A percentile compares a stretch with the other conserved stretches of the same genome.
phyloP scores from a whole-genome alignment of 2,329 filamentous ascomycete genomes.

The Chalaropsis ovoidea region DNA sequence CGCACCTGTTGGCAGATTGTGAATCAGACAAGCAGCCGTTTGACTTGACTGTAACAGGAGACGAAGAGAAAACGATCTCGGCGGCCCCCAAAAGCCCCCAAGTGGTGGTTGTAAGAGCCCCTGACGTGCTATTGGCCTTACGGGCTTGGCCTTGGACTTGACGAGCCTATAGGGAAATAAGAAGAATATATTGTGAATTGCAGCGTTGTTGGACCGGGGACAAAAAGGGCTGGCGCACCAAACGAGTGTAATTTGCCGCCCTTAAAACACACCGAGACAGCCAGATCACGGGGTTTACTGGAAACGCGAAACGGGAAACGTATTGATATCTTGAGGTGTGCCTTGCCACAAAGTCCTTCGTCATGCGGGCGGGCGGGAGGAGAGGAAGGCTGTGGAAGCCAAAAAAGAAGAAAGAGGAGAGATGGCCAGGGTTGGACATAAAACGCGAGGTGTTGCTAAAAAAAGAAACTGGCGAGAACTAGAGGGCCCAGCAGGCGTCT shows the following conservation, averaged over 20 bases:
- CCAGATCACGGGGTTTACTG: no score
- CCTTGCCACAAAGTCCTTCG: no score
- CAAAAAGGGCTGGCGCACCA: neutral
- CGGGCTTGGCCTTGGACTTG: neutral
- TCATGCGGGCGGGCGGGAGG: no score
- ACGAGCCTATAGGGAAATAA: neutral
- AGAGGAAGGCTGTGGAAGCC: no score
- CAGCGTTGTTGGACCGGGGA: neutral
- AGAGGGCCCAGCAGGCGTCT: neutral
- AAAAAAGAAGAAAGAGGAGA: no score
- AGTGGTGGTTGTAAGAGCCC: neutral
- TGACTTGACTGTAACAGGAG: conserved; percentile 4
- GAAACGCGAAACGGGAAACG: no score
- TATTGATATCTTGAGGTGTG: no score
- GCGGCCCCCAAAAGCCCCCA: neutral
- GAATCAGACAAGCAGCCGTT: neutral
- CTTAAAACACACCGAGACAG: no score
- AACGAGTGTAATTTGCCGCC: no score
- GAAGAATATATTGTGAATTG: neutral
- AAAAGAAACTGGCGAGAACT: no score
- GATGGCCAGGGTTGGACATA: no score
- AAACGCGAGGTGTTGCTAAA: no score
- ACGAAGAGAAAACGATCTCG: neutral
- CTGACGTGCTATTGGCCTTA: neutral
- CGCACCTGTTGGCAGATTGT: neutral